Evolutionary conservation across 2,329 filamentous ascomycete species (phyloP), one percentile per base, ranked within the genome.

Genomic region (Tolypocladium endophyticum): DNA sequence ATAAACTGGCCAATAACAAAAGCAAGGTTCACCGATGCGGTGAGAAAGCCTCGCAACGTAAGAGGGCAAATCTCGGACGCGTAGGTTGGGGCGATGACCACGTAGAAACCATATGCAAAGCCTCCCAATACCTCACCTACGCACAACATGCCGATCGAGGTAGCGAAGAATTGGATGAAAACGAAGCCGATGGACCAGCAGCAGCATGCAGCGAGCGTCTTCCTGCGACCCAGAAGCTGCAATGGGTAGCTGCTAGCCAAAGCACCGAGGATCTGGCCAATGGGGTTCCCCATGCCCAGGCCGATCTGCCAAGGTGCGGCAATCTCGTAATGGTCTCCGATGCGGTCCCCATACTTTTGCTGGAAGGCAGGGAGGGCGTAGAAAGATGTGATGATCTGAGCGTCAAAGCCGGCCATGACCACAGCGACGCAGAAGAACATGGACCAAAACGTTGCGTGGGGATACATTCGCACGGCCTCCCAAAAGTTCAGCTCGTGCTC

Each of bases 391-490:
- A 87, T 76, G 12, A 88, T 77, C 67, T 87, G 84, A 0, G 83
- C 81, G 67, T 87, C 85, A 65, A 87, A 88, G 4, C 83, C 83
- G 50, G 80, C 69, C 81, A 85, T 85, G 63, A 86, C 81, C 43
- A 86, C 80, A 8, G 81, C 81, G 2, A 85, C 71, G 5, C 80
- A 83, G 63, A 87, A 82, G 65, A 83, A 84, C 50, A 79, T 73
- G 9, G 81, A 83, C 84, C 83, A 87, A 20, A 68, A 72, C 25
- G 79, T 76, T 9, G 78, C 77, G 33, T 73, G 72, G 18, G 78
- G 78, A 61, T 79, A 80, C 41, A 78, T 69, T 58, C 66, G 70
- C 59, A 74, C 65, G 0, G 77, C 76, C 41, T 79, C 64, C 57
- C 67, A 59, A 63, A 80, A 78, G 33, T 66, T 68, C 57, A 78